Conservation (phyloP, 2,329 filamentous ascomycete species). For the Zymoseptoria passerinii region DNA sequence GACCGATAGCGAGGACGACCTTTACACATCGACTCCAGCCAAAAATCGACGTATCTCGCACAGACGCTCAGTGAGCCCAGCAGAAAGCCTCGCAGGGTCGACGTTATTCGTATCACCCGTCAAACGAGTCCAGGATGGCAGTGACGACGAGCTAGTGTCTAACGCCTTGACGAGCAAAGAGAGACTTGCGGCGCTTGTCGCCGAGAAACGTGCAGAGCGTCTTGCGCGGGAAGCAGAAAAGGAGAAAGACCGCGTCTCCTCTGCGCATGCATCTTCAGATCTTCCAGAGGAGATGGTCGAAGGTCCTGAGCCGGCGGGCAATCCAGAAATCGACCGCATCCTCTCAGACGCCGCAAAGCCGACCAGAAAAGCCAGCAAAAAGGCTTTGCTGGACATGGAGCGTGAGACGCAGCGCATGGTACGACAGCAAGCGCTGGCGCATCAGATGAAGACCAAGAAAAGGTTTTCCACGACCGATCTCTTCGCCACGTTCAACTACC, state of each 20-base stretch:
- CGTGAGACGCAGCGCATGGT: slow-evolving; percentile 87
- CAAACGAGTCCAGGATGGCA: slow-evolving; percentile 13
- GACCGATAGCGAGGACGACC: slow-evolving; percentile 19
- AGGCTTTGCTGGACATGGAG: slow-evolving; percentile 88
- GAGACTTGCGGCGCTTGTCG: slow-evolving; percentile 25
- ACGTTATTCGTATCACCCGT: slow-evolving; percentile 27
- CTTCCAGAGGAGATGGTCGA: slow-evolving; percentile 21
- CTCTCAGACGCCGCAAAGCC: slow-evolving; percentile 48
- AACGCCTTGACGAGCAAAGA: slow-evolving; percentile 18
- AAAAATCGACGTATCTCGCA: slow-evolving; percentile 3
- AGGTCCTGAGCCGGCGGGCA: slow-evolving; percentile 12
- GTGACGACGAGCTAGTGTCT: slow-evolving; percentile 19
- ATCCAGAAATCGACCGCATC: slow-evolving; percentile 24
- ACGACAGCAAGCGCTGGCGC: slow-evolving; percentile 81
- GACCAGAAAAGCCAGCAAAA: slow-evolving; percentile 82
- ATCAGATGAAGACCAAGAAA: slow-evolving; percentile 80
- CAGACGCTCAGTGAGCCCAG: slow-evolving; percentile 6
- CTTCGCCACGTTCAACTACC: slow-evolving; percentile 71
- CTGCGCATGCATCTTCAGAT: slow-evolving; percentile 18
- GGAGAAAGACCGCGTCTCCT: slow-evolving; percentile 2
- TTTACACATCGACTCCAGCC: slow-evolving; percentile 26
- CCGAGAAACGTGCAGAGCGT: slow-evolving; percentile 25
- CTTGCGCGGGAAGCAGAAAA: slow-evolving; percentile 18
- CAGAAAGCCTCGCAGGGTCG: slow-evolving; percentile 11
- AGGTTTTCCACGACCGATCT: slow-evolving; percentile 78